These are phyloP conservation scores for Pichia sp. DNA, from an alignment of 1,139 yeast species.

Conservation along the genomic window DNA sequence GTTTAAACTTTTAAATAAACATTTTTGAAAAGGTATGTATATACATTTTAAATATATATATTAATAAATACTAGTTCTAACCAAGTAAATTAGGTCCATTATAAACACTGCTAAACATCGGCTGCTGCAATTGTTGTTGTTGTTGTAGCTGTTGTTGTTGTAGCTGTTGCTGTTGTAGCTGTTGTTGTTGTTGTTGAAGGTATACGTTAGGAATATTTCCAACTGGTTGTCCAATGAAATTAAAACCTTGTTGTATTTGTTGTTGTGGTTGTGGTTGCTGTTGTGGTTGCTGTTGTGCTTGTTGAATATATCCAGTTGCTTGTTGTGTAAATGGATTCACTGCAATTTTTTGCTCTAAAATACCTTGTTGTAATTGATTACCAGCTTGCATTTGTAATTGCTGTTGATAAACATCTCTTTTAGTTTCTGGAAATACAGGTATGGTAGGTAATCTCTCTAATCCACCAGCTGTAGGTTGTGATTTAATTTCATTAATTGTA, in stretches of 20 bases:
- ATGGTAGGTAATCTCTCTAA: constrained; percentile 54
- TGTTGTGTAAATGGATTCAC: constrained; percentile 15
- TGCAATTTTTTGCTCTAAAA: constrained; percentile 10
- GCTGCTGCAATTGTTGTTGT: constrained; percentile 6
- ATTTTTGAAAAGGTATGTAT: too few species aligned
- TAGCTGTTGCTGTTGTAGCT: not conserved
- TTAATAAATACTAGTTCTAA: not conserved
- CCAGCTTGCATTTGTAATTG: constrained; percentile 21
- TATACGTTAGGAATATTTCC: constrained; percentile 3
- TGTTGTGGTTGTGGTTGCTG: constrained; percentile 9
- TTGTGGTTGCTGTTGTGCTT: constrained; percentile 8
- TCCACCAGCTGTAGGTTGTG: constrained; percentile 64
- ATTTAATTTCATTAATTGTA: constrained; percentile 25
- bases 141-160: constrained; percentile 22
- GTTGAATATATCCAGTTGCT: constrained; percentile 17
- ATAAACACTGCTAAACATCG: constrained; percentile 10
- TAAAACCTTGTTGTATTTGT: not conserved
- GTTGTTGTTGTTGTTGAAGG: constrained; percentile 5
- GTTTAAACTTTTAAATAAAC: too few species aligned
- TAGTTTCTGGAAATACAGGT: constrained; percentile 63
- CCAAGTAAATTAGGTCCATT: constrained; percentile 18
- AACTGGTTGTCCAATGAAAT: constrained; percentile 13
- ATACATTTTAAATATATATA: too few species aligned
- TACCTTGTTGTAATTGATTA: constrained; percentile 20
- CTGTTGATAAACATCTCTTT: constrained; percentile 22